These are phyloP conservation scores for Herpotrichia juniperi DNA, from an alignment of 2,329 filamentous ascomycete species.

Conservation along the genomic window DNA sequence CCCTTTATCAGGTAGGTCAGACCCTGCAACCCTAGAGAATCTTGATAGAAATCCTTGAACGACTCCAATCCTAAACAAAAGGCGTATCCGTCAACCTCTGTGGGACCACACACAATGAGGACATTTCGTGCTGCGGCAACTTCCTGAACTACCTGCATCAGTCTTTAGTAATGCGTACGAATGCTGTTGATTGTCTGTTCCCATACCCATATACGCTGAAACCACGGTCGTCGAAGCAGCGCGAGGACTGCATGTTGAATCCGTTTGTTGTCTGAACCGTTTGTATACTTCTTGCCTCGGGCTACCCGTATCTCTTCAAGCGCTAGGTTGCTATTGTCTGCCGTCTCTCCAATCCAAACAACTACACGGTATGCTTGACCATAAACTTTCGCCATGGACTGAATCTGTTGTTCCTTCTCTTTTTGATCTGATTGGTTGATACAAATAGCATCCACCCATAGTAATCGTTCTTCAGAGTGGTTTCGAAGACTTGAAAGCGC, in stretches of 20 bases:
- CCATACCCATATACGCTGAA: conserved; percentile 26
- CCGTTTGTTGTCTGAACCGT: conserved; percentile 4
- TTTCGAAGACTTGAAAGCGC: conserved; percentile 13
- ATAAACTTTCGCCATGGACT: conserved; percentile 12
- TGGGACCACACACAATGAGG: conserved; percentile 15
- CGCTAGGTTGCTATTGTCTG: conserved; percentile 12
- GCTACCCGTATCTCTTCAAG: conserved; percentile 15
- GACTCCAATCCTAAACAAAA: conserved; percentile 21
- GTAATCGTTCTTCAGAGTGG: conserved; percentile 1
- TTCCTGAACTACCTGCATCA: conserved; percentile 22
- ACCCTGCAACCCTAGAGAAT: conserved; percentile 13
- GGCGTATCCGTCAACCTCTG: conserved; percentile 20
- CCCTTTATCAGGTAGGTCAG: conserved; percentile 18
- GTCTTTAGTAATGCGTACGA: conserved; percentile 12
- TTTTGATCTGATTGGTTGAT: conserved; percentile 13
- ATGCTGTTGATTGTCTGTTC: conserved; percentile 1
- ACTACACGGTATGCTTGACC: conserved; percentile 8
- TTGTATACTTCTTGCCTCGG: conserved; percentile 4
- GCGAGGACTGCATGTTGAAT: conserved; percentile 15
- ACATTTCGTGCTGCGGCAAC: conserved; percentile 24
- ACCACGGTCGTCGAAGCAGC: conserved; percentile 22
- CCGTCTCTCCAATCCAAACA: conserved; percentile 12
- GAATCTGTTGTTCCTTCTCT: conserved; percentile 10
- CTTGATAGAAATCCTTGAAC: conserved; percentile 8
- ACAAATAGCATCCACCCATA: conserved; percentile 19